phyloP scores from a whole-genome alignment of 768 basidiomycete genomes.

The Boletus sp. region DNA sequence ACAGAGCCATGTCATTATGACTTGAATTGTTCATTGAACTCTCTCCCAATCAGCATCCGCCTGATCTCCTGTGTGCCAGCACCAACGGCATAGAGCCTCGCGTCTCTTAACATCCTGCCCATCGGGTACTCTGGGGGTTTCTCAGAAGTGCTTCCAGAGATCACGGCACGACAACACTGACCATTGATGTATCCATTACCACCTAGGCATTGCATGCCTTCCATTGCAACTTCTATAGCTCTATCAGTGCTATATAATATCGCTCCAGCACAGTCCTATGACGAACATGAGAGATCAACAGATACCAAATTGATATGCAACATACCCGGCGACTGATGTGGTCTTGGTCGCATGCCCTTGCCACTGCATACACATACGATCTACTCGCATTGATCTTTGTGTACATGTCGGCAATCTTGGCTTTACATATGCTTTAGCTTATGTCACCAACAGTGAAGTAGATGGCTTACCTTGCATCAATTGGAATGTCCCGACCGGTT shows the following conservation, averaged over 20 bases:
- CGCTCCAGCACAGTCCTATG: constrained; percentile 87
- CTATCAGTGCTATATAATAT: constrained; percentile 93
- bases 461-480: constrained; percentile 80
- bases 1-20: constrained; percentile 7
- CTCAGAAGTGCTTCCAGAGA: background rate
- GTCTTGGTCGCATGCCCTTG: constrained; percentile 80
- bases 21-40: constrained; percentile 75
- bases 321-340: constrained; percentile 74
- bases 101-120: constrained; percentile 84
- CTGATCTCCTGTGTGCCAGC: constrained; percentile 97
- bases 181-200: constrained; percentile 97
- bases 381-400: constrained; percentile 87
- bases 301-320: constrained; percentile 9
- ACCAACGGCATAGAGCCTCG: constrained; percentile 88
- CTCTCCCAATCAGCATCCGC: constrained; percentile 90
- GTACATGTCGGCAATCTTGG: constrained; percentile 91
- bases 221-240: constrained; percentile 86
- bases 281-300: constrained; percentile 7
- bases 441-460: background rate
- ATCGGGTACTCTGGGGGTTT: constrained; percentile 75
- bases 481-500: constrained; percentile 87
- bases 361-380: constrained; percentile 92
- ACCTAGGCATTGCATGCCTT: constrained; percentile 91
- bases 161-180: constrained; percentile 29
- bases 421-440: constrained; percentile 35